Conservation (phyloP, 768 basidiomycete genomes). For the Phlegmacium glaucopus region DNA sequence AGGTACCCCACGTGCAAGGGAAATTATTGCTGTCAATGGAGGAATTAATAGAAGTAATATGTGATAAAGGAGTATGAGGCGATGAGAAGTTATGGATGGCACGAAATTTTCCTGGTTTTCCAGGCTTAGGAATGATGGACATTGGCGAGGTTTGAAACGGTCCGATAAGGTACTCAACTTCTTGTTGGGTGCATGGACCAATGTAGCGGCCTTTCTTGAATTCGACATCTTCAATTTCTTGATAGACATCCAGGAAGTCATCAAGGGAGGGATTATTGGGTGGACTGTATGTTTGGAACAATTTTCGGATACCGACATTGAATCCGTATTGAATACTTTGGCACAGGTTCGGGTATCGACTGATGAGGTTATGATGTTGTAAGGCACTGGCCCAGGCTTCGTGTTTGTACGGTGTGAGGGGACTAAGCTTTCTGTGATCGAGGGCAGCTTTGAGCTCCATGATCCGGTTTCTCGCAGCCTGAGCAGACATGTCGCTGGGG, state of each 20-base stretch:
- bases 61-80: constrained; percentile 14
- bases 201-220: constrained; percentile 7
- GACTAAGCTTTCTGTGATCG: constrained; percentile 22
- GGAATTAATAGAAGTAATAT: constrained; percentile 27
- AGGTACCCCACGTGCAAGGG: too few relatives aligned
- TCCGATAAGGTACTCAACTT: constrained; percentile 27
- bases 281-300: constrained; percentile 26
- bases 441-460: constrained; percentile 40
- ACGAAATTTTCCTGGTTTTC: constrained; percentile 27
- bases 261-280: constrained; percentile 25
- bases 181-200: constrained; percentile 31
- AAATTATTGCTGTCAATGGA: too few relatives aligned
- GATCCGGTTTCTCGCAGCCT: constrained; percentile 32
- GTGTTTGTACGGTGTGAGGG: constrained; percentile 27
- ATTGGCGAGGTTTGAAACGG: too few relatives aligned
- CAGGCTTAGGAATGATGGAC: constrained; percentile 32
- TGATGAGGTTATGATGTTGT: constrained; percentile 10
- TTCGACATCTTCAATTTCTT: constrained; percentile 18
- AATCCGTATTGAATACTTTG: constrained; percentile 28
- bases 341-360: constrained; percentile 23
- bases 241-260: constrained; percentile 7
- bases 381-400: constrained; percentile 28
- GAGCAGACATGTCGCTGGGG: neutral
- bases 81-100: constrained; percentile 38
- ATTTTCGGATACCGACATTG: constrained; percentile 26